Conservation (phyloP, 83 land plant genomes). For the Picea abies region DNA sequence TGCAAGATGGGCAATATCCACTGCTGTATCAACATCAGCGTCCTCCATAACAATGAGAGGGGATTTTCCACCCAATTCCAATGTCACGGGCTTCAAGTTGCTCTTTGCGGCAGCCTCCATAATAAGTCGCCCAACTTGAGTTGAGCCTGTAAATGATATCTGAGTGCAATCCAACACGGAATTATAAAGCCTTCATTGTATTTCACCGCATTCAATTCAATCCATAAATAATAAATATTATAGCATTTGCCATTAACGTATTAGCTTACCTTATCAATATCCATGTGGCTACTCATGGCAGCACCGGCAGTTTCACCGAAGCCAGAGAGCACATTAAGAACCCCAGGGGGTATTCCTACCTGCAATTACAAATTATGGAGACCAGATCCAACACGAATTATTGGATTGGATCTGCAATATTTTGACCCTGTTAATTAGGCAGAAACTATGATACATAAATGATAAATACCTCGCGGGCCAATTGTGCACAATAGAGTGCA, state of each 20-base stretch:
- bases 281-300: too few species aligned
- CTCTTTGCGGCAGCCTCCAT: too few species aligned
- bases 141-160: too few species aligned
- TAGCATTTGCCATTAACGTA: constrained; percentile 30
- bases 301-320: too few species aligned
- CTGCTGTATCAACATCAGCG: constrained; percentile 66
- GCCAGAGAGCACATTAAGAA: too few species aligned
- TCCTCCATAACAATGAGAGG: constrained; percentile 70
- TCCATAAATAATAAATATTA: constrained; percentile 62
- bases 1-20: constrained; percentile 43
- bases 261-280: too few species aligned
- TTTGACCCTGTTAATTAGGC: background rate
- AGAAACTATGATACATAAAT: background rate
- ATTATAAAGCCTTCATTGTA: too few species aligned
- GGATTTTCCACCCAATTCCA: constrained; percentile 51
- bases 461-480: constrained; percentile 22
- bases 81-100: too few species aligned
- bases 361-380: background rate
- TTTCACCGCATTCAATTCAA: constrained; percentile 33
- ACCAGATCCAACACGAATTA: too few species aligned
- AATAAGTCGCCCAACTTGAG: too few species aligned
- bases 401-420: background rate
- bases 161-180: too few species aligned
- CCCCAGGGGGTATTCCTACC: too few species aligned
- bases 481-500: background rate